Conservation (phyloP, 192 early-diverging fungal species). For the Entomortierella parvispora region DNA sequence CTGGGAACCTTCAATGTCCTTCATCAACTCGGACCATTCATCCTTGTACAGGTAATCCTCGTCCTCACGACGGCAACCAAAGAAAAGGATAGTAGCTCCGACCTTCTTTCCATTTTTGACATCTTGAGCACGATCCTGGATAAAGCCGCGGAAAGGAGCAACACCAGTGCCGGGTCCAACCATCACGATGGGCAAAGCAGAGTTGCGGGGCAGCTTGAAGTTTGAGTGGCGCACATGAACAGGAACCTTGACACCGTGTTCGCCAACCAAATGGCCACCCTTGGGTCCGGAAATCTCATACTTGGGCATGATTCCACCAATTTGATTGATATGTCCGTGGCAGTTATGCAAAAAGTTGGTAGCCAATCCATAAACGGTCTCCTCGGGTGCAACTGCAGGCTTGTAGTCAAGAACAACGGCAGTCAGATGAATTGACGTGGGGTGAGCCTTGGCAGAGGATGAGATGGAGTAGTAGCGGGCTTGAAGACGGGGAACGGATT, state of each 20-base stretch:
- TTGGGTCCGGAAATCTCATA: conserved; percentile 59
- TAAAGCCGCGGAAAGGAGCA: conserved; percentile 97
- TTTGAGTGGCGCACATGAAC: conserved; percentile 89
- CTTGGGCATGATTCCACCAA: conserved; percentile 40
- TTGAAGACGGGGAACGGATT: conserved; percentile 83
- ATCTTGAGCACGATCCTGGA: conserved; percentile 85
- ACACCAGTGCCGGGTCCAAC: conserved; percentile 99
- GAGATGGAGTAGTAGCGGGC: conserved; percentile 98
- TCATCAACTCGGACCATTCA: conserved; percentile 80
- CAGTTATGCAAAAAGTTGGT: conserved; percentile 89
- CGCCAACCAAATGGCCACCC: conserved; percentile 38
- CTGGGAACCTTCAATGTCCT: conserved; percentile 65
- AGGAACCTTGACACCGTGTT: conserved; percentile 69
- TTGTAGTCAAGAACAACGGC: conserved; percentile 90
- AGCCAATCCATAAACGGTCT: conserved; percentile 80
- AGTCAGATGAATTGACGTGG: conserved; percentile 84
- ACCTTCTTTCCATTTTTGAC: conserved; percentile 70
- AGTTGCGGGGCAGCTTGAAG: conserved; percentile 92
- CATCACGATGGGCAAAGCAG: conserved; percentile 90
- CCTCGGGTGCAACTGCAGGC: conserved; percentile 55
- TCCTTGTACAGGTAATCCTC: conserved; percentile 92
- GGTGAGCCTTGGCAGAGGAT: conserved; percentile 83
- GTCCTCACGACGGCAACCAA: conserved; percentile 87
- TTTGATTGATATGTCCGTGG: conserved; percentile 57
- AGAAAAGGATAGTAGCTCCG: conserved; percentile 92